These are phyloP conservation scores for Tuber borchii DNA, from an alignment of 495 filamentous ascomycete genomes.

Conservation along the genomic window DNA sequence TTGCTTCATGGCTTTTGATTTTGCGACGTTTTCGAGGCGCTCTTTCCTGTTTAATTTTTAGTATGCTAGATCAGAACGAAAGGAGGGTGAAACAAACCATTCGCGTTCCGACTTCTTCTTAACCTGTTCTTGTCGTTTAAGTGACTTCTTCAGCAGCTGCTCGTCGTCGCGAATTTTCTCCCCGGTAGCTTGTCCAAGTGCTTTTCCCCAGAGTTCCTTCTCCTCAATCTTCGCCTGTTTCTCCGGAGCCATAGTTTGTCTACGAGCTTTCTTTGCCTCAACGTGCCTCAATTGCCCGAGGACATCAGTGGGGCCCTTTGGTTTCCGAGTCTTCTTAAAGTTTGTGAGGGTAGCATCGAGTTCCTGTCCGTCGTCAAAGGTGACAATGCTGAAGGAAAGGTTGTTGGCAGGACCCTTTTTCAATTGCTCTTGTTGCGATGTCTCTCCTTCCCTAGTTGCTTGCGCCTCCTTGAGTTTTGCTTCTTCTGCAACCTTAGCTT, in stretches of 20 bases:
- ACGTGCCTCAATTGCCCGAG: slow-evolving; percentile 63
- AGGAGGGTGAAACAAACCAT: slow-evolving; percentile 50
- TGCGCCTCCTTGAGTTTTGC: slow-evolving; percentile 58
- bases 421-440: slow-evolving; percentile 2
- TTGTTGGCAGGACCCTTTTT: slow-evolving; percentile 48
- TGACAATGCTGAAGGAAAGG: slow-evolving; percentile 79
- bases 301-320: slow-evolving; percentile 71
- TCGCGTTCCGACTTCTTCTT: slow-evolving; percentile 87
- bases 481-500: slow-evolving; percentile 70
- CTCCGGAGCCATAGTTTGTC: slow-evolving; percentile 62
- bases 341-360: slow-evolving; percentile 60
- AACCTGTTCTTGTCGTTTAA: slow-evolving; percentile 81
- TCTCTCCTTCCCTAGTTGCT: slow-evolving; percentile 15
- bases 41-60: slow-evolving; percentile 49
- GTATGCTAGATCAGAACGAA: not conserved
- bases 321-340: slow-evolving; percentile 53
- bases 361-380: slow-evolving; percentile 76
- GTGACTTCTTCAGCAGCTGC: slow-evolving; percentile 81
- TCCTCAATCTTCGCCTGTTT: slow-evolving; percentile 80
- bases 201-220: slow-evolving; percentile 90
- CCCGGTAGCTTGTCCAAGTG: slow-evolving; percentile 78
- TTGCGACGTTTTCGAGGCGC: slow-evolving; percentile 64
- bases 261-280: slow-evolving; percentile 64
- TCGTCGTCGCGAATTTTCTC: slow-evolving; percentile 87
- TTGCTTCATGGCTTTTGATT: slow-evolving; percentile 69